Base-by-base conservation (phyloP, 2,329 filamentous ascomycete species). In the Dactylonectria macrodidyma region DNA sequence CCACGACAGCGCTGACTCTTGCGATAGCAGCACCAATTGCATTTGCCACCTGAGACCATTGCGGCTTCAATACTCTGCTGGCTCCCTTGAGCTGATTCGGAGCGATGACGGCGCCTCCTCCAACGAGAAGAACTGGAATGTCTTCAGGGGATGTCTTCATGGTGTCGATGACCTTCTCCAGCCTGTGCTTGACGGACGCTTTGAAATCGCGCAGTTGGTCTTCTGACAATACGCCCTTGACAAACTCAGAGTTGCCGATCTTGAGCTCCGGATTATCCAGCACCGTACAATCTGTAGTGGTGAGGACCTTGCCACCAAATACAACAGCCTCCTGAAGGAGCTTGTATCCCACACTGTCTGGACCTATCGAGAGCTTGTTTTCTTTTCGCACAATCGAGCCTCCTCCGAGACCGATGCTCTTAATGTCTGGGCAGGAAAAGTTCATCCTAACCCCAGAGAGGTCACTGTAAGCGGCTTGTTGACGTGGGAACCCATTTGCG, bases 1-100 rank as follows among this genome's bases (percentile, higher is more conserved):
- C 86, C 10, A 87, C 81, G 0, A 86, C 84, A 1, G 86, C 85
- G 65, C 87, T 89, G 2, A 91, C 88, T 46, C 87, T 81, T 1
- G 89, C 88, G 65, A 89, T 90, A 1, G 90, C 89, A 9, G 89
- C 90, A 2, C 90, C 90, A 10, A 92, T 89, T 0, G 90, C 90
- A 73, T 92, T 92, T 9, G 90, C 90, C 2, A 91, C 88, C 3
- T 84, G 85, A 2, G 88, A 86, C 81, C 84, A 90, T 47, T 84
- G 79, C 0, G 88, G 88, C 69, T 87, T 89, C 51, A 90, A 77
- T 1, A 91, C 86, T 36, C 79, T 81, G 66, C 86, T 88, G 9
- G 88, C 89, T 1, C 89, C 89, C 36, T 81, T 79, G 0, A 91
- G 80, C n/a, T 83, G 77, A 41, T 87, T 81, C 0, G 88, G 89